Evolutionary conservation across 495 filamentous ascomycete genomes (phyloP).

Genomic region (Daldinia caldariorum): DNA sequence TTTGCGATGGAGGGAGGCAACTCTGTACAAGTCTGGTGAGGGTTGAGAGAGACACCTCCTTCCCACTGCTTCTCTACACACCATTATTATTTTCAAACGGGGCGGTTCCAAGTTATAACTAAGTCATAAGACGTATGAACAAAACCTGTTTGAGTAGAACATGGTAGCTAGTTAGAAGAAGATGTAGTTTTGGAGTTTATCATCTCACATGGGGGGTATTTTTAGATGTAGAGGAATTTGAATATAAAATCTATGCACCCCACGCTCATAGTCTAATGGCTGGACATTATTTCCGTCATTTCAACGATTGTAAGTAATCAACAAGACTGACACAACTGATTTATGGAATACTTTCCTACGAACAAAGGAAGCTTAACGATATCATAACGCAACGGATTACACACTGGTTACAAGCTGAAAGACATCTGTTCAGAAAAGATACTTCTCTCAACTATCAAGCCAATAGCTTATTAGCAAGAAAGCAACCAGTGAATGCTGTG

Average conservation of each 20-base stretch:
- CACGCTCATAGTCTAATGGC: conserved; percentile 39
- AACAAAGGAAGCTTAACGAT: not conserved
- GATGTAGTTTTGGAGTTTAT: conserved; percentile 26
- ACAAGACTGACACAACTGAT: conserved; percentile 18
- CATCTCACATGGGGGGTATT: conserved; percentile 29
- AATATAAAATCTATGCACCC: conserved; percentile 43
- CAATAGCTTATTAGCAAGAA: not conserved
- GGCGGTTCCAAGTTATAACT: conserved; percentile 37
- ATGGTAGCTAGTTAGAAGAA: conserved; percentile 10
- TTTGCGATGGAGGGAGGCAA: conserved; percentile 38
- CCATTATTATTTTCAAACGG: conserved; percentile 38
- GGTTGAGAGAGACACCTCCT: conserved; percentile 36
- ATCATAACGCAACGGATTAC: conserved; percentile 8
- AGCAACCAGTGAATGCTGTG: not conserved
- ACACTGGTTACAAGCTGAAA: conserved; percentile 10
- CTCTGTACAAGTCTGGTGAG: conserved; percentile 40
- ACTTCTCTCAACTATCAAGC: not conserved
- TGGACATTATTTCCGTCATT: conserved; percentile 25
- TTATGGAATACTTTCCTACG: conserved; percentile 5
- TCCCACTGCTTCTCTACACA: conserved; percentile 43
- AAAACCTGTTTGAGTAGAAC: conserved; percentile 25
- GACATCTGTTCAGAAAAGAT: conserved; percentile 3
- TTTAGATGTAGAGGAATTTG: conserved; percentile 39
- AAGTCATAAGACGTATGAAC: conserved; percentile 48
- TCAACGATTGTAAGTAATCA: conserved; percentile 27